These are phyloP conservation scores for Anethum foeniculum DNA, from an alignment of 140 eudicot genomes.

Conservation along the genomic window DNA sequence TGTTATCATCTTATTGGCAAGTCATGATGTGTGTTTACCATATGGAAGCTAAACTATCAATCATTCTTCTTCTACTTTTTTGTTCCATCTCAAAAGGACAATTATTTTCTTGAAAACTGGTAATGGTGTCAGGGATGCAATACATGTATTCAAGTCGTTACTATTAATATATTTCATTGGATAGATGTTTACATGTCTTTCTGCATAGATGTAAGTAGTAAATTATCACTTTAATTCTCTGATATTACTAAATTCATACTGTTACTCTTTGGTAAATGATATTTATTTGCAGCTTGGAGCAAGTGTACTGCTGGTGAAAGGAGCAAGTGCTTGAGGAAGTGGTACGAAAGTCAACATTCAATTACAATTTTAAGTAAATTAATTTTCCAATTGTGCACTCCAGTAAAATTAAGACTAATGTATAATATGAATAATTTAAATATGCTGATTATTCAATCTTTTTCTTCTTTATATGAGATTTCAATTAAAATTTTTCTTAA, in stretches of 20 bases:
- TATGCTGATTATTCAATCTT: background rate
- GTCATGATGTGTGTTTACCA: background rate
- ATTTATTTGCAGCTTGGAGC: constrained; percentile 62
- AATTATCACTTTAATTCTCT: background rate
- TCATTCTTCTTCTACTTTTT: background rate
- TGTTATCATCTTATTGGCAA: background rate
- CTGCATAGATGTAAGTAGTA: background rate
- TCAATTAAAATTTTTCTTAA: no score
- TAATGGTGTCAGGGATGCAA: background rate
- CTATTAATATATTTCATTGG: background rate
- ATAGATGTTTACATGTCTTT: background rate
- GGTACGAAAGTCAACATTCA: constrained; percentile 30
- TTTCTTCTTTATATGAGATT: no score
- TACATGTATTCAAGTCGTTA: background rate
- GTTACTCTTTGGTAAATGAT: constrained; percentile 4
- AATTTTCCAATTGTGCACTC: background rate
- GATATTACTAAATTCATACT: background rate
- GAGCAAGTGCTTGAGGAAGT: constrained; percentile 68
- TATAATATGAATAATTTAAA: background rate
- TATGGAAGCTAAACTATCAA: constrained; percentile 1
- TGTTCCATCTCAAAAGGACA: background rate
- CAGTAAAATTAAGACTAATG: background rate
- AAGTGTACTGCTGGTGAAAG: constrained; percentile 73
- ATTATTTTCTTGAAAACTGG: background rate
- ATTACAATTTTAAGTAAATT: background rate